Conservation (phyloP, 1,284 basidiomycete species). For the Puccinia triticina region DNA sequence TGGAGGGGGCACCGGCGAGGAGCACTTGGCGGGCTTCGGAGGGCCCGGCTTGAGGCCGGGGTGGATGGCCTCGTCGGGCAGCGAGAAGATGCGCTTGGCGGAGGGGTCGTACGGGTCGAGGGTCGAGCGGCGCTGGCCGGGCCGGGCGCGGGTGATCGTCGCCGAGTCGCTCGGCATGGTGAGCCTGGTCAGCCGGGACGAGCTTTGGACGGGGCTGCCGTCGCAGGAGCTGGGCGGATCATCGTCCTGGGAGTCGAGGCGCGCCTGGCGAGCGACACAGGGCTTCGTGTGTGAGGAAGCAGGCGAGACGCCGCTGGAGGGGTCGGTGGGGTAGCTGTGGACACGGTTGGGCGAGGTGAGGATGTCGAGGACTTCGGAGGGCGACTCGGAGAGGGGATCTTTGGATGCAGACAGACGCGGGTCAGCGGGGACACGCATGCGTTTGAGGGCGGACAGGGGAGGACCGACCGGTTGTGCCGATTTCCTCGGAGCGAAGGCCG, state of each 20-base stretch:
- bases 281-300: constrained; percentile 4
- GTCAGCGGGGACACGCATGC: background rate
- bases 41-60: background rate
- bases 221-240: background rate
- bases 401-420: background rate
- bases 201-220: background rate
- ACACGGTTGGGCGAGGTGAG: constrained; percentile 28
- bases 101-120: constrained; percentile 28
- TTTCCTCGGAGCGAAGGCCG: constrained; percentile 36
- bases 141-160: background rate
- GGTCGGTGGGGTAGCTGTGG: constrained; percentile 37
- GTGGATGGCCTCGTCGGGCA: constrained; percentile 12
- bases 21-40: background rate
- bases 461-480: constrained; percentile 18
- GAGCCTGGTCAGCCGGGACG: background rate
- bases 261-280: background rate
- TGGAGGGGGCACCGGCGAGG: constrained; percentile 24
- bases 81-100: constrained; percentile 25
- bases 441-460: background rate
- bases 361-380: constrained; percentile 36
- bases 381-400: constrained; percentile 33
- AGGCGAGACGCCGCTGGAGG: constrained; percentile 4
- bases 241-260: background rate
- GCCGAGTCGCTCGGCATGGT: background rate
- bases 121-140: background rate